Evolutionary conservation across 495 filamentous ascomycete species (phyloP).

Genomic region (Aspergillus olivimuriae): DNA sequence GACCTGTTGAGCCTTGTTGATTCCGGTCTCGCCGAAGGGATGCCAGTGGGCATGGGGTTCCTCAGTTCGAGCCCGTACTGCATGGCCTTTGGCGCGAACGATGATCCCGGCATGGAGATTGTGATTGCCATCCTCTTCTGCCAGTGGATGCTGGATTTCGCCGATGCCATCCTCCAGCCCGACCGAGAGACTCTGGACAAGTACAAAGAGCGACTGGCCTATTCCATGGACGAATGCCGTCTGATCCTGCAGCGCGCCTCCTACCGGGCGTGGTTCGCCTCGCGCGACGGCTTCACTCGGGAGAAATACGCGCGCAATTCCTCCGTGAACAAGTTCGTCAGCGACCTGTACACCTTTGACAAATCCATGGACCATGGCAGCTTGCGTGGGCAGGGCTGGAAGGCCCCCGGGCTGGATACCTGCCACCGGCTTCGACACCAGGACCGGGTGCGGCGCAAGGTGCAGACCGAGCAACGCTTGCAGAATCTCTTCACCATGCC

Average conservation of each 20-base stretch:
- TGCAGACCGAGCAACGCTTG: constrained; percentile 9
- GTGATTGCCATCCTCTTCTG: constrained; percentile 27
- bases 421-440: constrained; percentile 16
- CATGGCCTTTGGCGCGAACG: constrained; percentile 3
- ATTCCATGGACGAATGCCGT: constrained; percentile 20
- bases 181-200: neutral
- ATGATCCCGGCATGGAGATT: constrained; percentile 31
- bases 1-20: constrained; percentile 13
- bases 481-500: constrained; percentile 16
- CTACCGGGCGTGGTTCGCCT: constrained; percentile 25
- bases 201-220: constrained; percentile 9
- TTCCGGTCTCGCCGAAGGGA: constrained; percentile 6
- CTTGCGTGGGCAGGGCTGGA: constrained; percentile 11
- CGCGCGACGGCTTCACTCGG: constrained; percentile 12
- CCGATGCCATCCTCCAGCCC: constrained; percentile 19
- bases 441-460: constrained; percentile 7
- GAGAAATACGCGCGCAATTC: constrained; percentile 11
- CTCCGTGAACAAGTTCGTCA: constrained; percentile 14
- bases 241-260: constrained; percentile 24
- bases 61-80: constrained; percentile 14
- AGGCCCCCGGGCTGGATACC: constrained; percentile 18
- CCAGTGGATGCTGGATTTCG: constrained; percentile 30
- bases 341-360: constrained; percentile 19
- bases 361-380: constrained; percentile 15
- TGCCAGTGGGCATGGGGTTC: constrained; percentile 10